Evolutionary conservation across 495 filamentous ascomycete species (phyloP), one percentile per base, ranked within the genome.

Genomic region (Haplographium delicatum): DNA sequence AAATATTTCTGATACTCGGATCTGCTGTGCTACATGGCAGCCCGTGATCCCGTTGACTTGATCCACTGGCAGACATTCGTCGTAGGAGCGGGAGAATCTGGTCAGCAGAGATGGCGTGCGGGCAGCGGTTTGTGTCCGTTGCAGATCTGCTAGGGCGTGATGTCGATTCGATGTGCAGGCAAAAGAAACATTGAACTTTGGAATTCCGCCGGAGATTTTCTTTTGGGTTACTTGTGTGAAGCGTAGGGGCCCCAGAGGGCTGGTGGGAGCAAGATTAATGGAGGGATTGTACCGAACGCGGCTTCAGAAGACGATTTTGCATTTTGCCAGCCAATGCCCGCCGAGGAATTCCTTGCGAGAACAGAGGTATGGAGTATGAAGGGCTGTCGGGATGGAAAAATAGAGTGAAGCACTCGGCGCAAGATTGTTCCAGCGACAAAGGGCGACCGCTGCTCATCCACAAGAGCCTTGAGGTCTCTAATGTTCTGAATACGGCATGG

Each of bases 401-500:
- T 44, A n/a, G 38, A 25, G 13, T 20, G 18, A 22, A 22, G 25
- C 18, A 48, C 13, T 57, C 42, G 48, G 48, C 38, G 42, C 34
- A 19, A n/a, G 43, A 57, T 57, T 57, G 44, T 57, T 57, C 54
- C 54, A 57, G 48, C 43, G 42, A 51, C 41, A n/a, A 42, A 38
- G 41, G 23, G 11, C 24, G n/a, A 22, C 13, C n/a, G 26, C 13
- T 33, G 19, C 19, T 22, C 25, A n/a, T n/a, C n/a, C n/a, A n/a
- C n/a, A n/a, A n/a, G n/a, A n/a, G n/a, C n/a, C n/a, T n/a, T n/a
- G n/a, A n/a, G n/a, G n/a, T n/a, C n/a, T n/a, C n/a, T n/a, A n/a
- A n/a, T n/a, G n/a, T n/a, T n/a, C n/a, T n/a, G n/a, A n/a, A n/a
- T n/a, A n/a, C n/a, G n/a, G 19, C n/a, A 15, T 22, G 48, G 26